phyloP scores from a whole-genome alignment of 164 flowering plant species.

The Vitis vinifera region DNA sequence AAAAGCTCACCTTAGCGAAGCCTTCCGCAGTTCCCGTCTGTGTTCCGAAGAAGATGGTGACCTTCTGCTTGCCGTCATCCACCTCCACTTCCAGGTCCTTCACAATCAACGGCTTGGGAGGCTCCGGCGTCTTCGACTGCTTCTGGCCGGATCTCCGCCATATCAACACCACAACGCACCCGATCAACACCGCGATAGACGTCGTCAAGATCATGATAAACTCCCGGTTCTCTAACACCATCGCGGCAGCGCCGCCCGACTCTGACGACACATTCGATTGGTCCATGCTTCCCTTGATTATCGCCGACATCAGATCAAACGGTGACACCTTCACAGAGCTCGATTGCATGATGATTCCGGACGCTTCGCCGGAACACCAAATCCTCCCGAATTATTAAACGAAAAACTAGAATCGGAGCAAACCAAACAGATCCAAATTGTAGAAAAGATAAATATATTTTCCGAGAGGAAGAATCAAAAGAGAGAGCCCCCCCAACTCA shows the following conservation, averaged over 20 bases:
- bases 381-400: neutral
- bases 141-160: slow-evolving; percentile 58
- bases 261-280: slow-evolving; percentile 39
- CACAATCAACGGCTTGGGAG: slow-evolving; percentile 43
- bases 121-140: slow-evolving; percentile 27
- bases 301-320: slow-evolving; percentile 62
- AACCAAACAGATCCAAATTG: no score
- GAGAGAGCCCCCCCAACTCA: neutral
- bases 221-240: slow-evolving; percentile 61
- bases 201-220: slow-evolving; percentile 66
- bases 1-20: slow-evolving; percentile 77
- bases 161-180: slow-evolving; percentile 51
- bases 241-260: slow-evolving; percentile 23
- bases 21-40: slow-evolving; percentile 99
- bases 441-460: no score
- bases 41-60: slow-evolving; percentile 86
- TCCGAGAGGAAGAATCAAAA: neutral
- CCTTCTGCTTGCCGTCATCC: slow-evolving; percentile 80
- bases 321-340: slow-evolving; percentile 56
- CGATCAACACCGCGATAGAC: slow-evolving; percentile 75
- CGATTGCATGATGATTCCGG: slow-evolving; percentile 23
- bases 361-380: no score
- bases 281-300: slow-evolving; percentile 51
- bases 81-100: slow-evolving; percentile 57
- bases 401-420: neutral